Evolutionary conservation across 306 rosid species (phyloP), one percentile per base, ranked within the genome.

Genomic region (Corylus avellana): DNA sequence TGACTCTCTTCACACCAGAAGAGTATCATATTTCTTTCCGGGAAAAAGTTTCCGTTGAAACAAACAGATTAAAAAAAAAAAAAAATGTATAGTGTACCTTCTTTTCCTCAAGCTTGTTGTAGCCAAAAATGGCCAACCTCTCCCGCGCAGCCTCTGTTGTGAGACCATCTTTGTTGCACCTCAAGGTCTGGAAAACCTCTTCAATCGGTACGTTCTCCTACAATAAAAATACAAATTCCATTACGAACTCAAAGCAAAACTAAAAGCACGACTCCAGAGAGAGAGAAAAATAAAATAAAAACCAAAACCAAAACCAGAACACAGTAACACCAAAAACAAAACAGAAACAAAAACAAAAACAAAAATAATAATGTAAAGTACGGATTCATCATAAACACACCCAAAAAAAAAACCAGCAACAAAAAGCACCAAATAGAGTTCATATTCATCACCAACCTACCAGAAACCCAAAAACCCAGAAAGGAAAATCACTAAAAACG

Each of bases 81-180:
- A 32, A 57, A 3, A 12, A 27, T 73, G 22, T 42, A 1, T 20
- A 20, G 32, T 66, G 55, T 16, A 92, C 97, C 95, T 90, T 42
- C 73, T 92, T 92, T 84, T 92, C 95, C 80, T 92, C 95, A 57
- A 90, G 95, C 78, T 90, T 92, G 90, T 92, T 92, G 79, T 83
- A 64, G 7, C 97, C 95, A 88, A 92, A 92, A 83, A 87, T 88
- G 84, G 76, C 81, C 85, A 92, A 78, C 73, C 97, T 90, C 81
- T 89, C 87, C 74, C 80, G 78, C 63, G 93, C 92, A 77, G 91
- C 90, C 73, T 84, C 82, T 55, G 93, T 78, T 51, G 92, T 82
- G 73, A 92, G 92, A 59, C 97, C 97, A 82, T 92, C 69, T 73
- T 18, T 35, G 70, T 85, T 84, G 80, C 97, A 92, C 77, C 89